phyloP scores from a whole-genome alignment of 352 stramenopile genomes.

The Phytophthora pisi region DNA sequence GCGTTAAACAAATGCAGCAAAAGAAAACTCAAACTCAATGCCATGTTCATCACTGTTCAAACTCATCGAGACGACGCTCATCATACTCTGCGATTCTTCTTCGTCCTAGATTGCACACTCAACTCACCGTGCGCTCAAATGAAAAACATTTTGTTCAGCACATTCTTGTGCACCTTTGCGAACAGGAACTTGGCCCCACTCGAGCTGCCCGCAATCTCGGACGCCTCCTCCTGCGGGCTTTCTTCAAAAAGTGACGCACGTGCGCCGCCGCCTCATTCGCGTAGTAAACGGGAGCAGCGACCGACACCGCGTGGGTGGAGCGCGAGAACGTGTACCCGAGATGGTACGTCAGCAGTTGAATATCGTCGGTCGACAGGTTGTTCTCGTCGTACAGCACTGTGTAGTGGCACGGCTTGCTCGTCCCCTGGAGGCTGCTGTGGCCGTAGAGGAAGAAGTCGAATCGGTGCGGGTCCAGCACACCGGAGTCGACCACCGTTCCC shows the following conservation, averaged over 20 bases:
- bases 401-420: slow-evolving; percentile 76
- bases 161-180: slow-evolving; percentile 46
- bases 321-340: slow-evolving; percentile 81
- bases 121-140: slow-evolving; percentile 17
- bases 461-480: not conserved
- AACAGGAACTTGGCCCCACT: slow-evolving; percentile 50
- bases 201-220: slow-evolving; percentile 46
- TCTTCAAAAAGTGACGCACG: slow-evolving; percentile 76
- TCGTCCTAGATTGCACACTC: too few relatives aligned
- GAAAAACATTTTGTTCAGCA: slow-evolving; percentile 56
- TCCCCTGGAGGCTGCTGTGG: slow-evolving; percentile 74
- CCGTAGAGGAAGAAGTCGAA: slow-evolving; percentile 74
- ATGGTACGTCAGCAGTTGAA: slow-evolving; percentile 63
- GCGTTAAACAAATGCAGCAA: too few relatives aligned
- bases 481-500: not conserved
- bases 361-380: slow-evolving; percentile 50
- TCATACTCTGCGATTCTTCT: too few relatives aligned
- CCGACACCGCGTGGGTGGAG: slow-evolving; percentile 77
- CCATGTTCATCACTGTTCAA: too few relatives aligned
- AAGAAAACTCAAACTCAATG: too few relatives aligned
- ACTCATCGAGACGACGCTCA: too few relatives aligned
- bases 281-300: slow-evolving; percentile 81
- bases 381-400: slow-evolving; percentile 79
- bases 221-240: slow-evolving; percentile 33
- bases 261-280: slow-evolving; percentile 77